Evolutionary conservation across 306 rosid species (phyloP), one percentile per base, ranked within the genome.

Genomic region (Lathyrus tuberosus): DNA sequence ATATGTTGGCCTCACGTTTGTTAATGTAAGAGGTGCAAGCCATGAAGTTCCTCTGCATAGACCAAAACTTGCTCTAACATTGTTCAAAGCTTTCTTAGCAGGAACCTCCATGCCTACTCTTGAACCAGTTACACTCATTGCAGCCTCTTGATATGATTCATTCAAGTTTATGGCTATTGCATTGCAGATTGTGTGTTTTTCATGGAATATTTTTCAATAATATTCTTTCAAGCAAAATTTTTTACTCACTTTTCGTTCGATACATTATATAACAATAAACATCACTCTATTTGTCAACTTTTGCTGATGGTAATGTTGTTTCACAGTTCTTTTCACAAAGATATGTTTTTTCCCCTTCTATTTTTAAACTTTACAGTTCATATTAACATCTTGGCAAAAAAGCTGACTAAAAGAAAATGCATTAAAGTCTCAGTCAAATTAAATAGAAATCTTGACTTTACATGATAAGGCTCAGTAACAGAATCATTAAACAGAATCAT

Each of bases 11-110:
- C 82, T 93, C 30, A 93, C 87, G 12, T 88, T 93, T 71, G 97
- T 90, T 46, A 69, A 80, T 0, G 90, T 90, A 67, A 81, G 98
- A 66, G 98, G 98, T 70, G 98, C 97, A 31, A 97, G 98, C 16
- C 98, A 90, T 18, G 97, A 93, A 85, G 98, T 93, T 63, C 90
- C 98, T 73, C 76, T 93, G 54, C 98, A 90, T 80, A 84, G 41
- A 69, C 98, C 98, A 38, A 90, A 93, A 78, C 86, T 79, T 72
- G 96, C 98, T 65, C 82, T 90, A 8, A 47, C 84, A 43, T 81
- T 93, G 24, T 4, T 87, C 73, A 86, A 86, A 78, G 16, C 88
- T 76, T 93, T 88, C 84, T 65, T 93, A 70, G 75, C 91, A 61
- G 97, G 93, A 49, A 66, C 82, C 69, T 78, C 96, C 44, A 76